Evolutionary conservation across 768 basidiomycete genomes (phyloP), one percentile per base, ranked within the genome.

Genomic region (Boletus sensibilis): DNA sequence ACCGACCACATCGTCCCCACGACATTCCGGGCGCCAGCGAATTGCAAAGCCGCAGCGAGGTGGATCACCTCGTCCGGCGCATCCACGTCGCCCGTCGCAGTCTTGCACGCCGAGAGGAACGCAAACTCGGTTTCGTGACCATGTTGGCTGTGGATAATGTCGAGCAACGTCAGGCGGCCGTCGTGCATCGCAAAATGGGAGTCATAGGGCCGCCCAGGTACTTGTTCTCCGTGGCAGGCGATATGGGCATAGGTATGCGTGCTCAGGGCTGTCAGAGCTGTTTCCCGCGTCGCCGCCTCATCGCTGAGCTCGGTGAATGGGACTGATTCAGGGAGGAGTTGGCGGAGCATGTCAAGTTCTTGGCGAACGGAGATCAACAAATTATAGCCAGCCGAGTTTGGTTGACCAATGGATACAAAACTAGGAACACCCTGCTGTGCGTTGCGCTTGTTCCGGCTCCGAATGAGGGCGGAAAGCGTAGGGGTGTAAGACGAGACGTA

Each of bases 1-100:
- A 73, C 68, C 14, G 59, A 57, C 71, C 69, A 69, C 67, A 68
- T 66, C 41, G 72, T 73, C 40, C 66, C 72, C 11, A 73, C 53
- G 2, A 72, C 71, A 20, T 64, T 65, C 14, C 58, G 49, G 37
- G 61, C 58, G 3, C 73, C 73, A 2, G 68, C 55, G 16, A 69
- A 62, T 20, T 72, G 65, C 59, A 72, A 44, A 3, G 64, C 69
- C 6, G 73, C 69, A 6, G 68, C 64, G 29, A 74, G 63, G 50
- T 74, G 73, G 7, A 71, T 46, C 21, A 65, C 64, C 40, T 71
- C 72, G 11, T 68, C 70, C 2, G 71, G 65, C 1, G 53, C 58
- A 10, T 54, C 38, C 21, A 5, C 44, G 23, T 71, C 64, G 3
- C 71, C 68, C 16, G 52, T 60, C n/a, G 67, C 68, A 1, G 68